Conservation (phyloP, 2,329 filamentous ascomycete species). For the Chaetomium globosum region DNA sequence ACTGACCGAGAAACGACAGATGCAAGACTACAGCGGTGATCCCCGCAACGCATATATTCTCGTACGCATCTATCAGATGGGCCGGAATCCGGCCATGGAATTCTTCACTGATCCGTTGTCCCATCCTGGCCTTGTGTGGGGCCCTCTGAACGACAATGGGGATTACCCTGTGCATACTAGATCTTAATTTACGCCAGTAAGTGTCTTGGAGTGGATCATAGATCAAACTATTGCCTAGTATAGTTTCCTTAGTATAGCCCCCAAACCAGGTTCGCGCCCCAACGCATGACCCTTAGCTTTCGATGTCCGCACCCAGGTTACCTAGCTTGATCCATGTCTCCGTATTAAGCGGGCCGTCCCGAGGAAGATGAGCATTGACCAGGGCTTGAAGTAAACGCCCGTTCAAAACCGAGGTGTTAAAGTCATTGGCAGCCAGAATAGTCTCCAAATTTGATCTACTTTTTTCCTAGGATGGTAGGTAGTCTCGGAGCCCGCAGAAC, state of each 20-base stretch:
- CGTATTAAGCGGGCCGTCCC: not conserved
- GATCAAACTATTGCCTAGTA: not conserved
- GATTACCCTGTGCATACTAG: not conserved
- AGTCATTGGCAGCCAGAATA: not conserved
- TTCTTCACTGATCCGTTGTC: slow-evolving; percentile 5
- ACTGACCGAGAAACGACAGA: slow-evolving; percentile 3
- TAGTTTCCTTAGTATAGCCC: not conserved
- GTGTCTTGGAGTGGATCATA: not conserved
- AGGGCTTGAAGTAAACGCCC: not conserved
- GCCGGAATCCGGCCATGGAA: not conserved
- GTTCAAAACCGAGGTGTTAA: not conserved
- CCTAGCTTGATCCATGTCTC: no score
- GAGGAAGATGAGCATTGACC: not conserved
- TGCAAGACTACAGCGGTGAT: not conserved
- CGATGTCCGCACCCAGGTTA: not conserved
- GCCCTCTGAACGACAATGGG: not conserved
- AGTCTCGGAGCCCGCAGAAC: not conserved
- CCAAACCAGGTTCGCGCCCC: not conserved
- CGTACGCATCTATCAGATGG: slow-evolving; percentile 12
- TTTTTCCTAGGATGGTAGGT: no score
- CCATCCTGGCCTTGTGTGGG: not conserved
- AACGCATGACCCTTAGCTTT: not conserved
- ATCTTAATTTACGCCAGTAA: not conserved
- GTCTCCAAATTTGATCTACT: not conserved
- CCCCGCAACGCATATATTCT: slow-evolving; percentile 14